Conservation (phyloP, 179 eudicot species). For the Nepenthes alata region DNA sequence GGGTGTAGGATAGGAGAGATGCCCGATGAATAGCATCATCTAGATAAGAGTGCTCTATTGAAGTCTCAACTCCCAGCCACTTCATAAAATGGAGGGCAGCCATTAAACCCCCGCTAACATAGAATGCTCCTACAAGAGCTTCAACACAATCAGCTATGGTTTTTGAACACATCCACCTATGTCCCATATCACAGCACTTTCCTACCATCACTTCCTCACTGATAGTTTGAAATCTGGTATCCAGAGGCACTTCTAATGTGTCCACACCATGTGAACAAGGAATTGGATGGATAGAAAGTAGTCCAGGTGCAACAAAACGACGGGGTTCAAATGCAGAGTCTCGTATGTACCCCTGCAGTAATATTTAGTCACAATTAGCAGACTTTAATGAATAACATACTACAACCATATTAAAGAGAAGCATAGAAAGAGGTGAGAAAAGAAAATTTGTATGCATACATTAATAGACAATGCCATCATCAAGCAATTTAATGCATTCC, state of each 20-base stretch:
- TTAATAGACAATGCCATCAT: background rate
- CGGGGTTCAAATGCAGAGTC: slow-evolving; percentile 89
- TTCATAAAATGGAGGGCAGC: slow-evolving; percentile 74
- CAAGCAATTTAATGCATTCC: no score
- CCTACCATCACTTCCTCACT: slow-evolving; percentile 42
- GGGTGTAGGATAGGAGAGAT: slow-evolving; percentile 36
- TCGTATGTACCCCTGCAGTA: slow-evolving; percentile 53
- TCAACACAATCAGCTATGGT: slow-evolving; percentile 85
- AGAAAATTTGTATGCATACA: background rate
- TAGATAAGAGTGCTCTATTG: slow-evolving; percentile 40
- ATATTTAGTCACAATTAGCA: background rate
- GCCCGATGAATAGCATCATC: slow-evolving; percentile 55
- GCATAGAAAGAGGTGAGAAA: no score
- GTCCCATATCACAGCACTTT: slow-evolving; percentile 85
- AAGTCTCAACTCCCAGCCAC: slow-evolving; percentile 69
- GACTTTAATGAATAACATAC: no score
- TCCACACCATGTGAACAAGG: slow-evolving; percentile 74
- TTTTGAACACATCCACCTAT: slow-evolving; percentile 85
- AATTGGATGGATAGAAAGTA: slow-evolving; percentile 48
- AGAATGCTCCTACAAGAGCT: slow-evolving; percentile 92
- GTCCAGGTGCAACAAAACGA: slow-evolving; percentile 93
- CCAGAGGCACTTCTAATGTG: slow-evolving; percentile 51
- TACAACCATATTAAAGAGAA: no score
- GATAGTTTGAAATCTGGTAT: slow-evolving; percentile 34
- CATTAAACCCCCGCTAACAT: slow-evolving; percentile 72